A percentile compares a stretch with the other conserved stretches of the same genome.
Conservation (phyloP, 2,329 filamentous ascomycete species). For the Stemphylium beticola region DNA sequence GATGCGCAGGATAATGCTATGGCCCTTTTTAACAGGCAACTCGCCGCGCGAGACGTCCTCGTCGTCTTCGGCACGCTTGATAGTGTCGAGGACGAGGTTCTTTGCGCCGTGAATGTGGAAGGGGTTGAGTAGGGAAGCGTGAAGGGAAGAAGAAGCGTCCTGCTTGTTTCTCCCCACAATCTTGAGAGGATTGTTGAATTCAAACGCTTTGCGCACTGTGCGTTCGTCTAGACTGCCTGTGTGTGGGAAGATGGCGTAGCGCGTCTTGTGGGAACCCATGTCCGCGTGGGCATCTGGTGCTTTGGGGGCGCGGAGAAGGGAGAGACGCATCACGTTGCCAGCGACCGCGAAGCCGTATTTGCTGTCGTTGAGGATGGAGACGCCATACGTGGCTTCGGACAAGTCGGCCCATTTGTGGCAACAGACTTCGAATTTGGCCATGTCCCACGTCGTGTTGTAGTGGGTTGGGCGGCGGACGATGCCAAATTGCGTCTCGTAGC, state of each 20-base stretch:
- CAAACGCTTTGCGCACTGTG: constrained; percentile 82
- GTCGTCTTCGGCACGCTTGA: constrained; percentile 79
- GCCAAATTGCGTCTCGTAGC: constrained; percentile 94
- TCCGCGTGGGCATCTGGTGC: constrained; percentile 92
- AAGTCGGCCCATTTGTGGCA: constrained; percentile 94
- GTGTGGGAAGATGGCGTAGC: constrained; percentile 91
- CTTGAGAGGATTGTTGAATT: constrained; percentile 85
- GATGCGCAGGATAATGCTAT: constrained; percentile 81
- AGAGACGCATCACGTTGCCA: constrained; percentile 88
- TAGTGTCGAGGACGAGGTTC: constrained; percentile 80
- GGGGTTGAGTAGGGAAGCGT: constrained; percentile 53
- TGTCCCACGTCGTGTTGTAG: constrained; percentile 97
- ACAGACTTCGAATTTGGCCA: constrained; percentile 98
- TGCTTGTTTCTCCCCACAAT: constrained; percentile 49
- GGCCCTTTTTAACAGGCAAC: constrained; percentile 68
- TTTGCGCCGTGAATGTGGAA: constrained; percentile 69
- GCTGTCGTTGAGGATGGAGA: constrained; percentile 91
- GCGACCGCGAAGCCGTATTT: constrained; percentile 95
- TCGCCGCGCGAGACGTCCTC: constrained; percentile 60
- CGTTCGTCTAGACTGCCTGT: constrained; percentile 70
- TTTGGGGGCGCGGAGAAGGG: constrained; percentile 84
- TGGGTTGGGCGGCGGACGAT: constrained; percentile 89
- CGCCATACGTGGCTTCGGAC: constrained; percentile 85
- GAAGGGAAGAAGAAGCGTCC: background rate
- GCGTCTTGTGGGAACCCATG: constrained; percentile 87